Evolutionary conservation across 257 asterid species (phyloP).

Genomic region (Ophiorrhiza pumila): DNA sequence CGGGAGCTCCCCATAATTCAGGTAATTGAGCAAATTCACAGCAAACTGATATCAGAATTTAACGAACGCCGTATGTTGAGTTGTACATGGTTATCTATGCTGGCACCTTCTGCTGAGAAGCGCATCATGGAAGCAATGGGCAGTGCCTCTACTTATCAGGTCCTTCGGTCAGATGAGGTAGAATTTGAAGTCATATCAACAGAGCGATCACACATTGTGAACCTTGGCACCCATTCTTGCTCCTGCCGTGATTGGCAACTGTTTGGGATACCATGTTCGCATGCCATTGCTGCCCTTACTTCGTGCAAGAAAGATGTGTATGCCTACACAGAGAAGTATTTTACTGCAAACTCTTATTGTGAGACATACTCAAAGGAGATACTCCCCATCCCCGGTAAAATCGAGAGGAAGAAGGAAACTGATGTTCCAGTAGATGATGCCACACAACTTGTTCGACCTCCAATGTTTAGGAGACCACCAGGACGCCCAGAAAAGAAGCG

Average conservation of each 20-base stretch:
- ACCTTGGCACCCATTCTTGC: constrained; percentile 48
- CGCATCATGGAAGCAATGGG: constrained; percentile 44
- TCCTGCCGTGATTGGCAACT: constrained; percentile 77
- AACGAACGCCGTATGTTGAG: constrained; percentile 46
- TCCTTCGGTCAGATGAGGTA: constrained; percentile 67
- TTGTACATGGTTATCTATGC: constrained; percentile 54
- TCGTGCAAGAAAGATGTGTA: constrained; percentile 54
- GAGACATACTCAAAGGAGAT: constrained; percentile 47
- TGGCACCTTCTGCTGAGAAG: constrained; percentile 62
- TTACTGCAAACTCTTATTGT: constrained; percentile 42
- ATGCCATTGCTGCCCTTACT: constrained; percentile 61
- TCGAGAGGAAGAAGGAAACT: constrained; percentile 46
- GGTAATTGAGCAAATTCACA: constrained; percentile 59
- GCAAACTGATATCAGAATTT: constrained; percentile 42
- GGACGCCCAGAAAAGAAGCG: constrained; percentile 79
- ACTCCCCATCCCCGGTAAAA: constrained; percentile 42
- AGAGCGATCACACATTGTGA: constrained; percentile 59
- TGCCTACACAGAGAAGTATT: constrained; percentile 45
- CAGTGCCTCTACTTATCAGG: constrained; percentile 52
- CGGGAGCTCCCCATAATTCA: constrained; percentile 71
- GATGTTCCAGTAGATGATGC: constrained; percentile 30
- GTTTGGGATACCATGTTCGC: constrained; percentile 69
- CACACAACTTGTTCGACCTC: constrained; percentile 51
- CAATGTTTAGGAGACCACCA: constrained; percentile 63
- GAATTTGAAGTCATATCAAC: constrained; percentile 71